Percentiles rank a stretch among this genome's conserved stretches.
Evolutionary conservation across 805 yeast species (phyloP).

Genomic region (Wickerhamomyces bovis): DNA sequence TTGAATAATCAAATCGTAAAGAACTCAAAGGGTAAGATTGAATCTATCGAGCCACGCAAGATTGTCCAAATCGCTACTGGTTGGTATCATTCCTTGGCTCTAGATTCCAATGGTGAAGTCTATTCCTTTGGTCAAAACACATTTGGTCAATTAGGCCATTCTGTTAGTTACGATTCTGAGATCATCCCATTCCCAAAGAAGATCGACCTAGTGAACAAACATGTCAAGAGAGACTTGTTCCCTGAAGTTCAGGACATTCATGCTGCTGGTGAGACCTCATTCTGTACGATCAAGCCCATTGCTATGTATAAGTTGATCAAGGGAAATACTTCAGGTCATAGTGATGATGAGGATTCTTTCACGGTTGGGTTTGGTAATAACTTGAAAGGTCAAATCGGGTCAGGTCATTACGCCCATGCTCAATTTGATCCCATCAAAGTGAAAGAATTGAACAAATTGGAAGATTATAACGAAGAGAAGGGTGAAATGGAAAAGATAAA

Average conservation of each 20-base stretch:
- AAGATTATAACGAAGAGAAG: constrained; percentile 48
- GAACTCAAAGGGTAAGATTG: constrained; percentile 13
- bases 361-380: constrained; percentile 78
- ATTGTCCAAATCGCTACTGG: constrained; percentile 69
- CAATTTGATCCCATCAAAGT: constrained; percentile 61
- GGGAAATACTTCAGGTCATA: constrained; percentile 5
- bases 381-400: constrained; percentile 78
- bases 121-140: constrained; percentile 84
- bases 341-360: constrained; percentile 25
- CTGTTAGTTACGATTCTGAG: constrained; percentile 60
- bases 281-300: constrained; percentile 35
- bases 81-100: constrained; percentile 60
- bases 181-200: constrained; percentile 63
- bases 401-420: constrained; percentile 68
- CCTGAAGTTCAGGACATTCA: constrained; percentile 47
- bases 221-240: constrained; percentile 35
- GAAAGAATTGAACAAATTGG: constrained; percentile 31
- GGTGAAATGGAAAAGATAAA: constrained; percentile 38
- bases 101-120: constrained; percentile 61
- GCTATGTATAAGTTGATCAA: constrained; percentile 10
- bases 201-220: constrained; percentile 35
- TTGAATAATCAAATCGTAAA: constrained; percentile 40
- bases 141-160: constrained; percentile 79
- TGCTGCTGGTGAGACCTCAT: constrained; percentile 70
- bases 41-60: constrained; percentile 30